Percentiles rank a stretch among this genome's conserved stretches.
Evolutionary conservation across 345 rosid genomes (phyloP).

Genomic region (Bruguiera gymnorhiza): DNA sequence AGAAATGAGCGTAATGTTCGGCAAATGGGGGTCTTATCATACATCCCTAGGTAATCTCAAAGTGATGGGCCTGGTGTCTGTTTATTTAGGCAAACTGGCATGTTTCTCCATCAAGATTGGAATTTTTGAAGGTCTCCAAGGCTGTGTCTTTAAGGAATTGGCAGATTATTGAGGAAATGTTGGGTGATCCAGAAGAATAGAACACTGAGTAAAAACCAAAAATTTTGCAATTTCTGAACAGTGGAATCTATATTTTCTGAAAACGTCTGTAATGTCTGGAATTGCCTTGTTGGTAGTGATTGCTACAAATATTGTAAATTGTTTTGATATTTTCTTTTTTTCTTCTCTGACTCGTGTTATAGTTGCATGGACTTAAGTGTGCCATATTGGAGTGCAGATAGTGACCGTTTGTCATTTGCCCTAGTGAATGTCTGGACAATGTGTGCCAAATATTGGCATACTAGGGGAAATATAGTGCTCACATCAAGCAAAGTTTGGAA

Average conservation of each 20-base stretch:
- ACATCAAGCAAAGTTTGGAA: too few relatives aligned
- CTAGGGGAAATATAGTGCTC: too few relatives aligned
- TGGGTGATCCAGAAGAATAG: neutral
- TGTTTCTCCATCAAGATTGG: neutral
- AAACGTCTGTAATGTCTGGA: too few relatives aligned
- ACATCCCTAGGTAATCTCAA: constrained; percentile 73
- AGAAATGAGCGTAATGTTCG: constrained; percentile 85
- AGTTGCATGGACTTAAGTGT: neutral
- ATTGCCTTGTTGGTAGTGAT: neutral
- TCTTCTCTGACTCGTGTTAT: neutral
- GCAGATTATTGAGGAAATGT: neutral
- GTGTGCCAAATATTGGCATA: too few relatives aligned
- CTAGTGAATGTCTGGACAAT: too few relatives aligned
- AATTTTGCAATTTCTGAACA: too few relatives aligned
- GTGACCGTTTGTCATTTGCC: neutral
- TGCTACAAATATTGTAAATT: neutral
- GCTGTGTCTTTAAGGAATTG: neutral
- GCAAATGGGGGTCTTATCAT: constrained; percentile 86
- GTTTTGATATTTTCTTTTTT: neutral
- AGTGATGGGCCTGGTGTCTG: neutral
- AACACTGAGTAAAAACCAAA: too few relatives aligned
- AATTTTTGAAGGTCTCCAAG: neutral
- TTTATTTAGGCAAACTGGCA: neutral
- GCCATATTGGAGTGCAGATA: neutral
- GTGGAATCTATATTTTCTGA: too few relatives aligned